Conservation (phyloP, 2,329 filamentous ascomycete species). For the Clarireedia homoeocarpa region DNA sequence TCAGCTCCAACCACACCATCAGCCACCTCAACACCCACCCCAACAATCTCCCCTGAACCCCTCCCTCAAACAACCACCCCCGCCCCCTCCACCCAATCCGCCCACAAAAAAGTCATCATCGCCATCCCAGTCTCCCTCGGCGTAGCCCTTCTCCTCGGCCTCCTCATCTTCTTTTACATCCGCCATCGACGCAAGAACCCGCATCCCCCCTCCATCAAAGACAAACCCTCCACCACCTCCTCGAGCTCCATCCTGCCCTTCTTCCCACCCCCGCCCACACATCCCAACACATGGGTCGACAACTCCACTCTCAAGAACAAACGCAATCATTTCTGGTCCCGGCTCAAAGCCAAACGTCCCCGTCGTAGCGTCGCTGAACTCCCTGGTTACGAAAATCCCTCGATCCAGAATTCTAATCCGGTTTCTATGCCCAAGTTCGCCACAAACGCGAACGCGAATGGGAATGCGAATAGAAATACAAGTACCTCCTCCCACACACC, state of each 20-base stretch:
- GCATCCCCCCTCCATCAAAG: background rate
- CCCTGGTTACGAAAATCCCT: background rate
- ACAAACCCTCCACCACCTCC: background rate
- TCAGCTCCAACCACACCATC: background rate
- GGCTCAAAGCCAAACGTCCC: background rate
- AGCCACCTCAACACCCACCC: background rate
- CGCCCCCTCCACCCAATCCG: background rate
- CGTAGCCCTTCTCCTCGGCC: background rate
- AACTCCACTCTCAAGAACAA: background rate
- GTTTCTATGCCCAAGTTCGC: no score
- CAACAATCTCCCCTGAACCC: background rate
- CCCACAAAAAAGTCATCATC: background rate
- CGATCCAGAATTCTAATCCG: no score
- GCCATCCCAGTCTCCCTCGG: background rate
- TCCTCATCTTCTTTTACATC: background rate
- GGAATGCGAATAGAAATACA: background rate
- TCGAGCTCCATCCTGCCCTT: constrained; percentile 1
- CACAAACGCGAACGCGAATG: background rate
- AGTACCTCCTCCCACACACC: background rate
- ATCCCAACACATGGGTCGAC: constrained; percentile 5
- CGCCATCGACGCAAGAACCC: background rate
- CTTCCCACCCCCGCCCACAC: constrained; percentile 6
- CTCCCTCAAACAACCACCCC: background rate
- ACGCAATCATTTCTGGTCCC: background rate
- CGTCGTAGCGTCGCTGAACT: constrained; percentile 2